Base-by-base conservation (phyloP, 177 flowering plant species). In the Tripterygium wilfordii region DNA sequence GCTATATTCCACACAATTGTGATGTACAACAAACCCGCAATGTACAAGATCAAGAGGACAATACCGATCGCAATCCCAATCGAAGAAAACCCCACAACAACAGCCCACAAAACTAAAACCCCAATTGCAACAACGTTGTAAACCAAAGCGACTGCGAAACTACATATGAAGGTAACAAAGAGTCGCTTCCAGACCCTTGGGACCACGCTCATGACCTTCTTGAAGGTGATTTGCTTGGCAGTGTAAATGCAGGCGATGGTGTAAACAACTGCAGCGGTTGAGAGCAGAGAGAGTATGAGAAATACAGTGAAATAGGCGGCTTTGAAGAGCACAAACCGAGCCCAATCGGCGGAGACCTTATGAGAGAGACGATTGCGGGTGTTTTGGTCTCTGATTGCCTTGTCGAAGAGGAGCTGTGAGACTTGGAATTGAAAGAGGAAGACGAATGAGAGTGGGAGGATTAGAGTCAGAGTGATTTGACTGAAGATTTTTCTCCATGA, bases 191-290 rank as follows among this genome's bases (percentile, higher is more conserved):
- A 77, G 15, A 77, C 82, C 13, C 62, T 41, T 14, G 90, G 96
- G 14, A 87, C 62, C 22, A 90, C 92, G 27, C 74, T 54, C 46
- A 79, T 23, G 32, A 78, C 71, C 62, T 68, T 42, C 17, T 75
- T 47, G 64, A 80, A 85, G 2, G 85, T 72, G 41, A 81, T 78
- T n/a, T 85, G 79, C 57, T 82, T 82, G 45, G 76, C 54, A 29
- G 96, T 67, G 78, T 82, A 85, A 55, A 84, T 57, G 5, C 88
- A 84, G 29, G 96, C 96, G 20, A 80, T 85, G n/a, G 92, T 75
- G 84, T 80, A 85, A 49, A 87, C 92, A 23, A 77, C 85, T 5
- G 92, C 92, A 8, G 90, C 88, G 18, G 96, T 87, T 65, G 92
- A 84, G 53, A 87, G 82, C 29, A 85, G 83, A 10, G 92, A 84